Conservation (phyloP, 192 early-diverging fungal species). For the Allomyces macrogynus region DNA sequence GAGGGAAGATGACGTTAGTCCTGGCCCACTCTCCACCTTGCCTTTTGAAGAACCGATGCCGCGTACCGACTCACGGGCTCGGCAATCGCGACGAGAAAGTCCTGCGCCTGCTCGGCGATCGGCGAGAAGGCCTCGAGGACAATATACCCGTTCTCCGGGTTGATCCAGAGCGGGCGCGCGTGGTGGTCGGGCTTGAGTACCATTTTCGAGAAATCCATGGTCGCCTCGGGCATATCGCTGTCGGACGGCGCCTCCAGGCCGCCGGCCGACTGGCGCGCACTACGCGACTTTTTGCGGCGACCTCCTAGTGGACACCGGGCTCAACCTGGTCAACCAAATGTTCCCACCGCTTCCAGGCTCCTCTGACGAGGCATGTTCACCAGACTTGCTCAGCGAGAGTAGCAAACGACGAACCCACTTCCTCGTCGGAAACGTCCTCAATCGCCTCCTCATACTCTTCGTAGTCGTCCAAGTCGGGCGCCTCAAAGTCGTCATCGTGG, state of each 20-base stretch:
- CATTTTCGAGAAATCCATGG: neutral
- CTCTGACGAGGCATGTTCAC: too few relatives aligned
- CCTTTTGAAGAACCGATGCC: too few relatives aligned
- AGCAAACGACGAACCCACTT: neutral
- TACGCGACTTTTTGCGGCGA: neutral
- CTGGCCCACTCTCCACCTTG: too few relatives aligned
- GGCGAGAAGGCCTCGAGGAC: conserved; percentile 94
- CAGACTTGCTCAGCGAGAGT: too few relatives aligned
- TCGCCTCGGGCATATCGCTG: neutral
- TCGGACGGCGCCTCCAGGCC: neutral
- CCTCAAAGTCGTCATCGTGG: too few relatives aligned
- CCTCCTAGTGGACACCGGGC: too few relatives aligned
- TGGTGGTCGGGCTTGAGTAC: conserved; percentile 69
- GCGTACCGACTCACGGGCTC: conserved; percentile 73
- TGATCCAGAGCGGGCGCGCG: conserved; percentile 79
- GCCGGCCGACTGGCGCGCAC: neutral
- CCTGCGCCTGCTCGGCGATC: conserved; percentile 83
- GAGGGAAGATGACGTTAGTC: too few relatives aligned
- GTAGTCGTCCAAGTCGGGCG: neutral
- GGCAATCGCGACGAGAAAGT: conserved; percentile 86
- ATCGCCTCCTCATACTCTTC: neutral
- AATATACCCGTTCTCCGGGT: conserved; percentile 54
- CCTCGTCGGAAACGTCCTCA: neutral
- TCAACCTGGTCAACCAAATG: too few relatives aligned
- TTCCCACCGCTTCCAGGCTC: neutral